phyloP scores from a whole-genome alignment of 768 basidiomycete genomes.

The Scleroderma bovista region DNA sequence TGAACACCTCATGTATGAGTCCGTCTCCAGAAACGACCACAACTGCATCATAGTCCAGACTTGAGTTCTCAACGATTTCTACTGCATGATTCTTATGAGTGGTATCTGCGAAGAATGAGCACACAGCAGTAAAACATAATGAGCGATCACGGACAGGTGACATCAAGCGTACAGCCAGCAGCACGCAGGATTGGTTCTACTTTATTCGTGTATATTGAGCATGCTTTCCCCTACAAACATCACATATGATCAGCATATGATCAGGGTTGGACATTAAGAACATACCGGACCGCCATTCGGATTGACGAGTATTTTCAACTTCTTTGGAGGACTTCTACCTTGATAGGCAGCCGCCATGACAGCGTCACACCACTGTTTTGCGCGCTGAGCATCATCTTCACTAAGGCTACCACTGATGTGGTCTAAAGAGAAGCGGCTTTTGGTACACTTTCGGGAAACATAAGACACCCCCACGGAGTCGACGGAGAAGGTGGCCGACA shows the following conservation, averaged over 20 bases:
- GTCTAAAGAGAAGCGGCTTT: constrained; percentile 32
- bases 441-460: constrained; percentile 41
- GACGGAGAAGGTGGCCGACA: constrained; percentile 42
- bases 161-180: constrained; percentile 57
- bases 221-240: constrained; percentile 53
- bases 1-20: constrained; percentile 75
- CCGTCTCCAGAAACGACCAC: constrained; percentile 82
- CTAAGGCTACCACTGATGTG: constrained; percentile 39
- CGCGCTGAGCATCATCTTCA: constrained; percentile 28
- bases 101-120: constrained; percentile 44
- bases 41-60: constrained; percentile 64
- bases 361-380: constrained; percentile 47
- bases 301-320: constrained; percentile 70
- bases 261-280: constrained; percentile 7
- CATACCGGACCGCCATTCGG: constrained; percentile 74
- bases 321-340: constrained; percentile 52
- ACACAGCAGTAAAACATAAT: neutral
- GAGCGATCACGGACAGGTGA: constrained; percentile 45
- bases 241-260: neutral
- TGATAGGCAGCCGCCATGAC: constrained; percentile 58
- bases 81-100: constrained; percentile 57
- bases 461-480: constrained; percentile 45
- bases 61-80: constrained; percentile 53
- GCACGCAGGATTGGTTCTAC: constrained; percentile 70
- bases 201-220: constrained; percentile 44